Base-by-base conservation (phyloP, 2,329 filamentous ascomycete species). In the Scolecobasidium constrictum region DNA sequence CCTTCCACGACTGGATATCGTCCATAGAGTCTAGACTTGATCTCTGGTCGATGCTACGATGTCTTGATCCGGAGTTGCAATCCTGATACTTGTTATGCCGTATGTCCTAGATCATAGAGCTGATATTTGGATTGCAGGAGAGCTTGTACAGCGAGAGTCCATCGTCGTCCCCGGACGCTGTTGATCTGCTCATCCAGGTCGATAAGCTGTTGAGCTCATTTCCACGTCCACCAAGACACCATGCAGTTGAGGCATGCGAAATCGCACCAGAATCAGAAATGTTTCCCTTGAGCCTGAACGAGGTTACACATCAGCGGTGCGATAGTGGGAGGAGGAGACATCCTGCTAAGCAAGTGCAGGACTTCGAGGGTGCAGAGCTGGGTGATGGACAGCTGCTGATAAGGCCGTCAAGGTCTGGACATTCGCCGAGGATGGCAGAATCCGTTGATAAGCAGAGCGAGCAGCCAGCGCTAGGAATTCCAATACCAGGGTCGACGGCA, bases 131-230 rank as follows among this genome's bases (percentile, higher is more conserved):
- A n/a, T n/a, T n/a, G 26, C 26, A 31, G 26, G 26, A 9, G 9
- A 31, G 26, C 26, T 7, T n/a, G 26, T n/a, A 31, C n/a, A n/a
- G 9, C 26, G 9, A 31, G 26, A 7, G 26, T 31, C 9, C 26
- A 31, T n/a, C 26, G n/a, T n/a, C 9, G 26, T 9, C 26, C 28
- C 26, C 28, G 12, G 26, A 41, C 16, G 33, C 33, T 19, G 33
- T 41, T 7, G 38, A 41, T 23, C 38, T 41, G 26, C 26, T 41
- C 5, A 21, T 41, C 16, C 38, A 34, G n/a, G 16, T 31, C 15
- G 22, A 41, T 18, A 41, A 34, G 16, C 7, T 31, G 16, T 6
- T 15, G 9, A 31, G 21, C 12, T 19, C 16, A 20, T 41, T 41
- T 33, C 38, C 38, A 31, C 38, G 16, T 16, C 38, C 38, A 5